A percentile compares a stretch with the other conserved stretches of the same genome.
phyloP scores from a whole-genome alignment of 768 basidiomycete species.

The Boletellus ananas region DNA sequence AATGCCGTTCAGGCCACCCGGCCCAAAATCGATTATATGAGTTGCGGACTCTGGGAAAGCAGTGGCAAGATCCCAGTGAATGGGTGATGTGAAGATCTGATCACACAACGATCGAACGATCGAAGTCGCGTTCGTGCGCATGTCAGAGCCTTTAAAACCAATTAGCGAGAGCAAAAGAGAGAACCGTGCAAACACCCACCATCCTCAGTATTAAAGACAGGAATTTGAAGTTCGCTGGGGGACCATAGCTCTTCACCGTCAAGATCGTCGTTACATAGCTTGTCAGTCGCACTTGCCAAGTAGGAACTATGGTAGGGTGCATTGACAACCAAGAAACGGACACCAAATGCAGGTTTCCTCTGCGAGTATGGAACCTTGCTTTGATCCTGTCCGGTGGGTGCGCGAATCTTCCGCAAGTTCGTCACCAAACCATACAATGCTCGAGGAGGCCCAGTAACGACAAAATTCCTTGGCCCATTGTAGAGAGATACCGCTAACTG shows the following conservation, averaged over 20 bases:
- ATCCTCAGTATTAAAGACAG: conserved; percentile 90
- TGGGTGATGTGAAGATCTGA: conserved; percentile 87
- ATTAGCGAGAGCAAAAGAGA: conserved; percentile 20
- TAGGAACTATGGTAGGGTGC: conserved; percentile 96
- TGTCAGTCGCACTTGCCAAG: conserved; percentile 68
- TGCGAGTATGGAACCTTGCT: conserved; percentile 93
- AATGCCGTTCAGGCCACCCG: conserved; percentile 91
- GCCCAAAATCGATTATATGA: conserved; percentile 95
- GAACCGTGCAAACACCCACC: conserved; percentile 48
- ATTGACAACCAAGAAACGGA: conserved; percentile 91
- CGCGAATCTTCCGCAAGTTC: conserved; percentile 84
- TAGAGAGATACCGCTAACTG: conserved; percentile 83
- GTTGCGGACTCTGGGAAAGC: conserved; percentile 88
- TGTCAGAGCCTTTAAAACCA: conserved; percentile 64
- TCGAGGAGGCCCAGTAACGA: conserved; percentile 88
- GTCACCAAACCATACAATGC: conserved; percentile 94
- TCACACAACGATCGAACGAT: conserved; percentile 87
- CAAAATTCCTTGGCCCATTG: conserved; percentile 89
- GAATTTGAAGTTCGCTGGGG: conserved; percentile 63
- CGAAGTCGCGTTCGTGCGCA: conserved; percentile 64
- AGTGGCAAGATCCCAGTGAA: conserved; percentile 91
- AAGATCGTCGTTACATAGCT: conserved; percentile 72
- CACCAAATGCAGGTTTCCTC: conserved; percentile 88
- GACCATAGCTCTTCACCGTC: conserved; percentile 76
- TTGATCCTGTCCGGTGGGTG: conserved; percentile 84